Evolutionary conservation across 495 filamentous ascomycete genomes (phyloP).

Genomic region (Xylaria intraflava): DNA sequence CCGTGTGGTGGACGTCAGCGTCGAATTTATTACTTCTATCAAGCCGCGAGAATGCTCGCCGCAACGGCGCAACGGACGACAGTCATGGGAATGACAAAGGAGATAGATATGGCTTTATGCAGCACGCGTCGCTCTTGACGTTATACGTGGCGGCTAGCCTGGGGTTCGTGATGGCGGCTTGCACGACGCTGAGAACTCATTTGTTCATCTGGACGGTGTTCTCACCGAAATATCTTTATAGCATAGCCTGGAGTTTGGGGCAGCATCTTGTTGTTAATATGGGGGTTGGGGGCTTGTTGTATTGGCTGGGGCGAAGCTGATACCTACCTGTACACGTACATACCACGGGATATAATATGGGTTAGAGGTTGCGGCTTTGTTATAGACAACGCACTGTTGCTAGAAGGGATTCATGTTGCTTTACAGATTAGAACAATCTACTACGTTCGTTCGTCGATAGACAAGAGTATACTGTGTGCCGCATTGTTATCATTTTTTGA

Average conservation of each 20-base stretch:
- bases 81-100: neutral
- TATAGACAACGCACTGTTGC: too few species aligned
- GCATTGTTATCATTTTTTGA: too few species aligned
- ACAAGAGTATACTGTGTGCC: too few species aligned
- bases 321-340: neutral
- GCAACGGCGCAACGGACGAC: neutral
- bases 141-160: conserved; percentile 55
- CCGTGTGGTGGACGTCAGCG: conserved; percentile 75
- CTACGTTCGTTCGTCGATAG: too few species aligned
- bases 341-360: too few species aligned
- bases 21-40: conserved; percentile 49
- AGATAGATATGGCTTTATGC: conserved; percentile 20
- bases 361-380: too few species aligned
- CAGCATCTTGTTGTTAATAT: conserved; percentile 71
- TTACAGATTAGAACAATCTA: too few species aligned
- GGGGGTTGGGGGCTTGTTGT: conserved; percentile 49
- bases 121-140: conserved; percentile 56
- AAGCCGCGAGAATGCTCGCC: conserved; percentile 2
- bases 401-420: too few species aligned
- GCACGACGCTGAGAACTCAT: conserved; percentile 76
- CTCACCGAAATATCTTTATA: conserved; percentile 91
- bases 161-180: conserved; percentile 78
- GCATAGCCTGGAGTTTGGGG: conserved; percentile 76
- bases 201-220: conserved; percentile 99
- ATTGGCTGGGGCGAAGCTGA: conserved; percentile 39